A percentile compares a stretch with the other conserved stretches of the same genome.
These are phyloP conservation scores for Garcia nutans DNA, from an alignment of 345 rosid species.

Conservation along the genomic window DNA sequence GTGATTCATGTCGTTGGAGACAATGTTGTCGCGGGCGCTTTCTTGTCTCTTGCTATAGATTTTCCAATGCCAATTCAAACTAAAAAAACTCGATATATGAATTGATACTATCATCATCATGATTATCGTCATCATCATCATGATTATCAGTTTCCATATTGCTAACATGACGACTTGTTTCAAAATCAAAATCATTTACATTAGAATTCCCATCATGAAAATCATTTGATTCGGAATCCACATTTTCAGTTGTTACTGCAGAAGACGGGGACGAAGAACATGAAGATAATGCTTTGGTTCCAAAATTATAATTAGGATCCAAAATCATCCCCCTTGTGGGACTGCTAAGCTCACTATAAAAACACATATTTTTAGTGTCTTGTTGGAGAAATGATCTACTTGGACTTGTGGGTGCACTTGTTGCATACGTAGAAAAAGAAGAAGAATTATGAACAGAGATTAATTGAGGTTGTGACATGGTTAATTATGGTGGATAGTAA, in stretches of 20 bases:
- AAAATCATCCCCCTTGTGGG: constrained; percentile 14
- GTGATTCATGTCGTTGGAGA: constrained; percentile 11
- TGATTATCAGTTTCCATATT: background rate
- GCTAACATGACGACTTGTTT: constrained; percentile 21
- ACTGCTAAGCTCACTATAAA: constrained; percentile 32
- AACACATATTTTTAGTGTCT: constrained; percentile 12
- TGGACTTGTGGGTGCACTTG: constrained; percentile 39
- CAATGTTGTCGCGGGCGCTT: background rate
- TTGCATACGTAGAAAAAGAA: background rate
- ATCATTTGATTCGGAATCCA: background rate
- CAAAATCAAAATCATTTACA: constrained; percentile 32
- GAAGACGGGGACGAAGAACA: background rate
- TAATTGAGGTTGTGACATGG: background rate
- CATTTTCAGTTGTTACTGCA: background rate
- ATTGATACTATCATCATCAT: background rate
- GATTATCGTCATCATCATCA: background rate
- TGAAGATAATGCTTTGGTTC: background rate
- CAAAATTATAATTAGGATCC: background rate
- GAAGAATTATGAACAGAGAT: background rate
- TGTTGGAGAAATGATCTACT: background rate
- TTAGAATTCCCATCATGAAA: background rate
- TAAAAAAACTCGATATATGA: background rate
- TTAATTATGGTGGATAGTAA: background rate
- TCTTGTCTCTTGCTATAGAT: background rate
- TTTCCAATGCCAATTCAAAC: background rate